Conservation (phyloP, 164 flowering plant genomes). For the Platanus orientalis region DNA sequence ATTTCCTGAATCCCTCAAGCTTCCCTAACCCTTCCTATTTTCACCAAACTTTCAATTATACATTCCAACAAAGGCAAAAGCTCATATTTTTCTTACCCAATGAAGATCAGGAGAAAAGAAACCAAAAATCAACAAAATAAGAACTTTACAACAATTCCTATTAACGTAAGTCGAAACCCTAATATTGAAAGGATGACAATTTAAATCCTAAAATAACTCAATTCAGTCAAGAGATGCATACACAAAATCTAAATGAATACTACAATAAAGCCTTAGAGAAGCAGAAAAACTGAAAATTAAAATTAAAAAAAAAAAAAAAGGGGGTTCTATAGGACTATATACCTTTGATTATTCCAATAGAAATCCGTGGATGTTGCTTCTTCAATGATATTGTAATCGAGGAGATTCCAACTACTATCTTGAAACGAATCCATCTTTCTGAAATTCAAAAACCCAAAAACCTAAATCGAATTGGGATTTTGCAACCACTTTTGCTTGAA, state of each 20-base stretch:
- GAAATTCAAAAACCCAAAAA: background rate
- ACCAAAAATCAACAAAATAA: background rate
- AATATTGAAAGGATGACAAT: background rate
- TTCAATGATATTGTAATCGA: constrained; percentile 27
- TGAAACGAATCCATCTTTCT: constrained; percentile 27
- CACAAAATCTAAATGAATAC: background rate
- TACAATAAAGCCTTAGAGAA: background rate
- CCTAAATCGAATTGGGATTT: background rate
- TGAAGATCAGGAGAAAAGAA: background rate
- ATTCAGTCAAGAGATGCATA: background rate
- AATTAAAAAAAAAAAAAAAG: background rate
- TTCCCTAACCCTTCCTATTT: background rate
- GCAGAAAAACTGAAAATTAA: background rate
- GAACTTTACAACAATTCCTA: background rate
- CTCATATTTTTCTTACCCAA: background rate
- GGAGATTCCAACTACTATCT: constrained; percentile 33
- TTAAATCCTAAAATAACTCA: background rate
- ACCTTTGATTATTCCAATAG: constrained; percentile 31
- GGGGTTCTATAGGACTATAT: background rate
- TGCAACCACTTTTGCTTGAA: too few species aligned
- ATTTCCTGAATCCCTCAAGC: background rate
- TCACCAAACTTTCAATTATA: background rate
- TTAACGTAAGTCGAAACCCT: background rate
- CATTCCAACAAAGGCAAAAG: background rate
- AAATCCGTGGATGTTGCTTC: constrained; percentile 28